These are phyloP conservation scores for Grosmannia clavigera DNA, from an alignment of 2,329 filamentous ascomycete genomes.

Conservation along the genomic window DNA sequence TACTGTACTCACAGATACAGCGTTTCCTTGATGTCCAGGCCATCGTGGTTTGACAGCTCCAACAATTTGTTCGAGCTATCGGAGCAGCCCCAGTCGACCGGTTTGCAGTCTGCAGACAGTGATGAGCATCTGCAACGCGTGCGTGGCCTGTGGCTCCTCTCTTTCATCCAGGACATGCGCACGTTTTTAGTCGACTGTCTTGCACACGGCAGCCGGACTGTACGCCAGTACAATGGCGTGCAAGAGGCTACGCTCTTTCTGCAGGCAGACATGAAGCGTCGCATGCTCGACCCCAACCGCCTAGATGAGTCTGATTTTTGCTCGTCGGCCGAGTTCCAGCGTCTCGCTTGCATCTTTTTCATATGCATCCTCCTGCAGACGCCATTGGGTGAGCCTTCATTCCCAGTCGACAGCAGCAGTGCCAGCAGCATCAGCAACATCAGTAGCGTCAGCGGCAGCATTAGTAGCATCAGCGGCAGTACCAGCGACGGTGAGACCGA, in stretches of 20 bases:
- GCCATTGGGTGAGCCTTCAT: background rate
- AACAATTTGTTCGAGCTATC: background rate
- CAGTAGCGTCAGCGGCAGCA: background rate
- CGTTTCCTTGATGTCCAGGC: background rate
- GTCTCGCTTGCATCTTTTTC: background rate
- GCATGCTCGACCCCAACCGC: background rate
- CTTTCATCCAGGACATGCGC: slow-evolving; percentile 6
- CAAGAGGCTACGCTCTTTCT: background rate
- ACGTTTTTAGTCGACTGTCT: slow-evolving; percentile 2
- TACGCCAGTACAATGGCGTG: background rate
- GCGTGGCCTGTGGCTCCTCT: slow-evolving; percentile 6
- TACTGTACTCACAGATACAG: background rate
- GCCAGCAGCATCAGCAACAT: background rate
- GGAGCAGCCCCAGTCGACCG: background rate
- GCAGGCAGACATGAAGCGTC: background rate
- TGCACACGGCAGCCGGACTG: background rate
- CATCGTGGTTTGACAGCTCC: background rate
- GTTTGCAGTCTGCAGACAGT: background rate
- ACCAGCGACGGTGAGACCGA: background rate
- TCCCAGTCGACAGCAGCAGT: background rate
- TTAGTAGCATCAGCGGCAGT: background rate
- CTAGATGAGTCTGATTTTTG: background rate
- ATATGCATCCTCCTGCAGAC: background rate
- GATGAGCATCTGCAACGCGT: background rate
- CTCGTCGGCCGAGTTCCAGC: background rate